phyloP scores from a whole-genome alignment of 1,139 yeast species.

The Hansenula anomala region DNA sequence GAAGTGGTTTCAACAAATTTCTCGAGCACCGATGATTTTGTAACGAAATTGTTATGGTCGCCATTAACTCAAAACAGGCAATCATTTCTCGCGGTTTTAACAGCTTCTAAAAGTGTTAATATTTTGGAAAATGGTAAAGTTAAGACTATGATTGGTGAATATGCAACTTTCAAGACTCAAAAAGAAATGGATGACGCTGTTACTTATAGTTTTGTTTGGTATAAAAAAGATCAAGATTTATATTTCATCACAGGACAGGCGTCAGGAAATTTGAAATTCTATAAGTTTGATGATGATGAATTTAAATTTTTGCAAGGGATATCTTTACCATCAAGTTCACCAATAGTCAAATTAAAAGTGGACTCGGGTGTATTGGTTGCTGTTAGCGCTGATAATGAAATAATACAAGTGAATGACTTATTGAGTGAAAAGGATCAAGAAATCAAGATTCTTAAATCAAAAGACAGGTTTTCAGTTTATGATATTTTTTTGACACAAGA shows the following conservation, averaged over 20 bases:
- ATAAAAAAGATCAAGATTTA: constrained; percentile 2
- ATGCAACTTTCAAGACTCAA: constrained; percentile 6
- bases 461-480: too few relatives aligned
- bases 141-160: constrained; percentile 7
- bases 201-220: constrained; percentile 17
- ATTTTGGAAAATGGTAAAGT: constrained; percentile 12
- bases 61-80: constrained; percentile 11
- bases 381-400: constrained; percentile 13
- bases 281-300: constrained; percentile 1
- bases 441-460: too few relatives aligned
- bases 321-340: constrained; percentile 4
- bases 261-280: constrained; percentile 13
- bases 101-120: constrained; percentile 12
- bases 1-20: constrained; percentile 15
- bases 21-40: constrained; percentile 7
- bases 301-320: constrained; percentile 2
- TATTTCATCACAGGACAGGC: constrained; percentile 14
- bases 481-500: too few relatives aligned
- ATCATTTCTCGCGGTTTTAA: constrained; percentile 15
- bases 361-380: constrained; percentile 5
- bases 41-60: constrained; percentile 16
- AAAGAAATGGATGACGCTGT: constrained; percentile 12
- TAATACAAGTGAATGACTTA: constrained; percentile 4
- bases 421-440: not conserved
- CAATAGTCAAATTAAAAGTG: constrained; percentile 9